Evolutionary conservation across 179 eudicot species (phyloP), one percentile per base, ranked within the genome.

Genomic region (Pouteria campechiana): DNA sequence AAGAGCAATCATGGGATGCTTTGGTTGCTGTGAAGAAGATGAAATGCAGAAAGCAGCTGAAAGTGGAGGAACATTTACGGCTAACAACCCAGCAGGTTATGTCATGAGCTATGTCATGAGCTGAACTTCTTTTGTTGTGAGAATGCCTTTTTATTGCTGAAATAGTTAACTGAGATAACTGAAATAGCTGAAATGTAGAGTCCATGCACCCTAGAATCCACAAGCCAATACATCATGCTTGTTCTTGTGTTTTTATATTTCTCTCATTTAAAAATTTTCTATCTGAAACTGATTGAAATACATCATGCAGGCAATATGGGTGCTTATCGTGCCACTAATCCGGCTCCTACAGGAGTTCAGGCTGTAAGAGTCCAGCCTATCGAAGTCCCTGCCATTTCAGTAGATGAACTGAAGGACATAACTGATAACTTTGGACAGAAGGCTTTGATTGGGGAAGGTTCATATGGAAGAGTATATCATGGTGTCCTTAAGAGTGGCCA

Each of bases 401-500:
- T 71, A 25, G 73, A 62, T 14, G 77, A 71, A 32, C 46, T 71
- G 57, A 71, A 51, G 58, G 88, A 75, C 34, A 61, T 89, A 12
- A 84, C 97, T 0, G 95, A 81, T 33, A 81, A 76, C 59, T 89
- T 85, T 57, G 97, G 97, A 48, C 54, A 88, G 38, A 76, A 73
- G 48, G 63, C 97, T 45, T 58, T 89, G 53, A 80, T 89, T 54
- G 97, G 97, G 1, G 97, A 88, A 65, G 97, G 97, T n/a, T 84
- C 97, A 30, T 88, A 88, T 63, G 97, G 97, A 51, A 76, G 94
- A 65, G 97, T 88, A 36, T 88, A 75, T 46, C 68, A 74, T 65
- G 97, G 97, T 40, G 66, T 81, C 37, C 58, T 89, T 60, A 74
- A 57, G 65, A 81, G 53, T 44, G 93, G 95, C 35, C 63, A 64